These are phyloP conservation scores for Onygenales sp. DNA, from an alignment of 2,329 filamentous ascomycete genomes.

Conservation along the genomic window DNA sequence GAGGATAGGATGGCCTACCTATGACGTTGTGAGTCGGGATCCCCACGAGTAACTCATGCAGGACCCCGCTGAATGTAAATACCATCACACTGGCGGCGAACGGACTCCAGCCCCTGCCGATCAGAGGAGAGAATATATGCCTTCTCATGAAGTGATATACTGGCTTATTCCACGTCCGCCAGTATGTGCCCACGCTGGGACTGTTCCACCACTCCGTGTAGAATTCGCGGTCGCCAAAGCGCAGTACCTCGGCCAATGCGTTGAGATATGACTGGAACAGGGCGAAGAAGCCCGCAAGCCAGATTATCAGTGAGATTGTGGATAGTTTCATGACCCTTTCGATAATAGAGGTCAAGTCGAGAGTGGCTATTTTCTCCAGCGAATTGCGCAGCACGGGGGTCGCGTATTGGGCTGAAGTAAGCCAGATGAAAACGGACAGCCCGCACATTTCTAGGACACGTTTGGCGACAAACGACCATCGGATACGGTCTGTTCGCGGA, in stretches of 20 bases:
- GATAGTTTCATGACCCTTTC: conserved; percentile 91
- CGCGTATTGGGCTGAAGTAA: conserved; percentile 88
- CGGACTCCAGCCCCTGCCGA: conserved; percentile 71
- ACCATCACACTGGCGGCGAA: conserved; percentile 65
- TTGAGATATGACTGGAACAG: conserved; percentile 91
- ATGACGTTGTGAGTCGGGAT: conserved; percentile 91
- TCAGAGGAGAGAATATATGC: conserved; percentile 81
- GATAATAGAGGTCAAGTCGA: conserved; percentile 71
- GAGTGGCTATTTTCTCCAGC: conserved; percentile 70
- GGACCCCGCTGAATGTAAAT: conserved; percentile 76
- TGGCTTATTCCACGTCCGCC: conserved; percentile 96
- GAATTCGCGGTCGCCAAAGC: conserved; percentile 87
- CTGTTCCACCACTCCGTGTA: conserved; percentile 99
- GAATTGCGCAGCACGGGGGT: conserved; percentile 84
- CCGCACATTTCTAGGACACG: conserved; percentile 67
- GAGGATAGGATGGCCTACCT: conserved; percentile 41
- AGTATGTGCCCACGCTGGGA: conserved; percentile 75
- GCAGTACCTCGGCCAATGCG: conserved; percentile 77
- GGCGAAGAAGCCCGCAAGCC: conserved; percentile 95
- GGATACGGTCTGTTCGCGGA: conserved; percentile 68
- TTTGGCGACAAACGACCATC: conserved; percentile 83
- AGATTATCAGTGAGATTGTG: conserved; percentile 90
- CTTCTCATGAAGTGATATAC: conserved; percentile 95
- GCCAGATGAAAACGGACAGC: conserved; percentile 86
- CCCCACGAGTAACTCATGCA: conserved; percentile 89